Conservation (phyloP, 2,329 filamentous ascomycete species). For the Monilinia fructigena region DNA sequence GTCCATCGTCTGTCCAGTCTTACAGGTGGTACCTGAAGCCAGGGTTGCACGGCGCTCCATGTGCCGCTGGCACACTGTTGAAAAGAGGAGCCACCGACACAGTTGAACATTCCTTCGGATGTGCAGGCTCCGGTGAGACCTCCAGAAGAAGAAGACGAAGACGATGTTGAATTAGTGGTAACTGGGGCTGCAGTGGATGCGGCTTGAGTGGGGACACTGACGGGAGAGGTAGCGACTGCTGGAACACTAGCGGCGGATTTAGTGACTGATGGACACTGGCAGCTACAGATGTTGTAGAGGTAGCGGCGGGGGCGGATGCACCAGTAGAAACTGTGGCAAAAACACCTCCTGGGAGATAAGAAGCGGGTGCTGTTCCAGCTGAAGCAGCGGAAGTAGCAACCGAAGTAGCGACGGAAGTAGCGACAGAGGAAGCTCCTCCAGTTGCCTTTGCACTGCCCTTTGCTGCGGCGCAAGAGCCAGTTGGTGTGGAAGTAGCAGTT, state of each 20-base stretch:
- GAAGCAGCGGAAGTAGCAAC: constrained; percentile 27
- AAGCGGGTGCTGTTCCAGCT: constrained; percentile 22
- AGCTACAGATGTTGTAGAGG: constrained; percentile 20
- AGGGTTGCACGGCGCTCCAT: constrained; percentile 49
- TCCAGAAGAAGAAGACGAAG: constrained; percentile 21
- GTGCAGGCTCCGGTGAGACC: constrained; percentile 45
- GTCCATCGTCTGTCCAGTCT: constrained; percentile 43
- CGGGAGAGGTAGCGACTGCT: constrained; percentile 24
- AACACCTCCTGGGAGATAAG: constrained; percentile 36
- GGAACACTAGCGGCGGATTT: constrained; percentile 15
- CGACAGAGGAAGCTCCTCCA: not conserved
- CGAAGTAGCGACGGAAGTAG: not conserved
- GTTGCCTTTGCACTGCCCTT: constrained; percentile 33
- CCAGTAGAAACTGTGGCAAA: constrained; percentile 38
- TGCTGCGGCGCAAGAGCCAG: constrained; percentile 32
- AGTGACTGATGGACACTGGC: constrained; percentile 25
- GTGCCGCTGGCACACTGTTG: constrained; percentile 54
- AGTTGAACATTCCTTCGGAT: constrained; percentile 55
- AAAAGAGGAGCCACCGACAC: constrained; percentile 50
- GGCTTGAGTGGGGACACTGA: constrained; percentile 25
- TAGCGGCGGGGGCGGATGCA: constrained; percentile 18
- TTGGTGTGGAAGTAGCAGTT: constrained; percentile 33
- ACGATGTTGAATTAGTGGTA: constrained; percentile 25
- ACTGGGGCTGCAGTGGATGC: constrained; percentile 29
- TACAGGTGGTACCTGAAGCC: constrained; percentile 49